A percentile compares a stretch with the other conserved stretches of the same genome.
Evolutionary conservation across 805 yeast species (phyloP).

Genomic region (Starmerella ratchasimensis): DNA sequence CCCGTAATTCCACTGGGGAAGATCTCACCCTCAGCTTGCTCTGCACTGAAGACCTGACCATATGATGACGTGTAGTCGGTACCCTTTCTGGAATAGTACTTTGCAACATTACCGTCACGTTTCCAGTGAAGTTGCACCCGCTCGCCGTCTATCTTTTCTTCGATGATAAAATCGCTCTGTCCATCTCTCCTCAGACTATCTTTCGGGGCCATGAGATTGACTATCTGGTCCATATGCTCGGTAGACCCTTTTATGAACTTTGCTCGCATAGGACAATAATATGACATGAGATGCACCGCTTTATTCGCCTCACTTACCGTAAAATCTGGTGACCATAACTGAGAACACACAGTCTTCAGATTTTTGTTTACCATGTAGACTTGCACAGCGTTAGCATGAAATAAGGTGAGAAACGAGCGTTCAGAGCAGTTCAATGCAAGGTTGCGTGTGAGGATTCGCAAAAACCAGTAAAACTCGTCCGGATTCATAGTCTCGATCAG

Average conservation of each 20-base stretch:
- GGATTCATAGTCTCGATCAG: constrained; percentile 42
- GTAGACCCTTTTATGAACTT: constrained; percentile 40
- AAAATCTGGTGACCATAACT: constrained; percentile 36
- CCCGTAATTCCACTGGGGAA: neutral
- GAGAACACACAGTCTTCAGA: constrained; percentile 45
- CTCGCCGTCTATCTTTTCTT: constrained; percentile 92
- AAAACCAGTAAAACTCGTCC: constrained; percentile 52
- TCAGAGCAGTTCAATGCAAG: constrained; percentile 44
- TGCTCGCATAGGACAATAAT: constrained; percentile 70
- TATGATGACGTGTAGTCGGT: constrained; percentile 49
- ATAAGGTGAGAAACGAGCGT: constrained; percentile 38
- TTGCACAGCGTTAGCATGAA: constrained; percentile 70
- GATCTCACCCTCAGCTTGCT: neutral
- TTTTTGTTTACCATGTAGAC: constrained; percentile 54
- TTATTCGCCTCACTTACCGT: constrained; percentile 33
- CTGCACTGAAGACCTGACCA: constrained; percentile 1
- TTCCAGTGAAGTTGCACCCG: constrained; percentile 64
- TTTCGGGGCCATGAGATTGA: constrained; percentile 5
- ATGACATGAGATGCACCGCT: constrained; percentile 34
- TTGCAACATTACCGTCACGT: constrained; percentile 32
- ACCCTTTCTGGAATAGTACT: constrained; percentile 51
- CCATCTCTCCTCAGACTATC: neutral
- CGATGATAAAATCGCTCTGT: constrained; percentile 41
- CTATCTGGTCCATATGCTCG: constrained; percentile 37
- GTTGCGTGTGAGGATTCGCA: constrained; percentile 46